Base-by-base conservation (phyloP, 2,329 filamentous ascomycete species). In the Botrytis aclada region DNA sequence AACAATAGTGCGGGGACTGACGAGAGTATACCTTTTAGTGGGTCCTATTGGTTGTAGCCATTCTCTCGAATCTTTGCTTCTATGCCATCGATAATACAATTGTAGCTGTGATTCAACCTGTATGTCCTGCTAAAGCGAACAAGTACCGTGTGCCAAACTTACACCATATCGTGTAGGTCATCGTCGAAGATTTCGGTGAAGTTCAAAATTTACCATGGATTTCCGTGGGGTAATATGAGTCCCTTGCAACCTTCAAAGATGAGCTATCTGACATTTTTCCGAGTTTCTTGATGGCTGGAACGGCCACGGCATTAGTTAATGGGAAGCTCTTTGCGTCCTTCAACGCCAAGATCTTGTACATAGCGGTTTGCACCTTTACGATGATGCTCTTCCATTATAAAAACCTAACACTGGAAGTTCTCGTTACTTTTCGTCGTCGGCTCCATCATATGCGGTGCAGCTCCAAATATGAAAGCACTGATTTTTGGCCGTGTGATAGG, bases 401-500 rank as follows among this genome's bases (percentile, higher is more conserved):
- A n/a, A 12, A 18, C 8, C 14, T 56, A 5, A 39, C 47, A 56
- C 8, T 54, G 18, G 10, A 47, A 69, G 16, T 70, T 61, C 47
- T 56, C 54, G n/a, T 56, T 56, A 16, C 67, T 80, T 22, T 81
- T 81, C 45, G 78, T 79, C 69, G 72, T 81, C 16, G 81, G 81
- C 12, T 81, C 79, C 10, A 77, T 80, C 1, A 62, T 82, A 20
- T 83, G 81, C 67, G 81, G 79, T 43, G 77, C 79, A 3, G 81
- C 81, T 25, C 80, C 81, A 12, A 80, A 70, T 16, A 81, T 82
- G 80, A 77, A 83, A 70, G 83, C 83, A n/a, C 76, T 88, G 25
- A 88, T 88, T 72, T 77, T 85, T 16, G 85, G 85, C 5, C 81
- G 85, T 10, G 84, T 81, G 22, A 80, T 86, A 54, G 81, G 81